A percentile compares a stretch with the other conserved stretches of the same genome.
Evolutionary conservation across 2,329 filamentous ascomycete species (phyloP).

Genomic region (Orbilia brochopaga): DNA sequence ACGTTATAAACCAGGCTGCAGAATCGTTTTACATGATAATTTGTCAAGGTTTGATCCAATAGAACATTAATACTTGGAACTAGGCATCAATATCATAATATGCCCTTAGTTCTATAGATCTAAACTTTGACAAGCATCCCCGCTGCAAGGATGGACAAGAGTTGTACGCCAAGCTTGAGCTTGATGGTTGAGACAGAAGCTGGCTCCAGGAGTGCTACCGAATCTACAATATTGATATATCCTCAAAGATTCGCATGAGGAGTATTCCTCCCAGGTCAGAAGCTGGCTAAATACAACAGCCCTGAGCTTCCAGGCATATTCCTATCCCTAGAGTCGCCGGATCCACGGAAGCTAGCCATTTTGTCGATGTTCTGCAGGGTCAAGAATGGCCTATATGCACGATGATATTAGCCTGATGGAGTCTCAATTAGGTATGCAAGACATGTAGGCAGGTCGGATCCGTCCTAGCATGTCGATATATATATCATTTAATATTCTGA

Average conservation of each 20-base stretch:
- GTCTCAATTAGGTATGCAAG: background rate
- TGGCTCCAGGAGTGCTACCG: no score
- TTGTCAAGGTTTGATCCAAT: no score
- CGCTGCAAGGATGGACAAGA: no score
- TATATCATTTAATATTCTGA: background rate
- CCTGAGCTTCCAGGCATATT: constrained; percentile 14
- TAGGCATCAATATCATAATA: no score
- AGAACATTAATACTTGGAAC: no score
- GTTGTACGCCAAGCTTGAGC: background rate
- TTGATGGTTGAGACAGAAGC: background rate
- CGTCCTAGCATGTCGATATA: background rate
- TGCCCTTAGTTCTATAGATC: no score
- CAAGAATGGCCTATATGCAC: background rate
- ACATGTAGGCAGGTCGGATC: background rate
- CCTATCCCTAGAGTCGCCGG: background rate
- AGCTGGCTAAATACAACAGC: constrained; percentile 39
- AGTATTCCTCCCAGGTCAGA: constrained; percentile 16
- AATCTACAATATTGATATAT: background rate
- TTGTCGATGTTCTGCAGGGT: constrained; percentile 2
- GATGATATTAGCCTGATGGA: background rate
- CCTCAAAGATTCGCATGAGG: constrained; percentile 14
- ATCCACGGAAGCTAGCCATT: background rate
- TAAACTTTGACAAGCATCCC: no score
- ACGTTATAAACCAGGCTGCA: no score
- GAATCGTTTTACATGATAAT: no score